Evolutionary conservation across 1,284 basidiomycete genomes (phyloP).

Genomic region (Boletus coffeatus): DNA sequence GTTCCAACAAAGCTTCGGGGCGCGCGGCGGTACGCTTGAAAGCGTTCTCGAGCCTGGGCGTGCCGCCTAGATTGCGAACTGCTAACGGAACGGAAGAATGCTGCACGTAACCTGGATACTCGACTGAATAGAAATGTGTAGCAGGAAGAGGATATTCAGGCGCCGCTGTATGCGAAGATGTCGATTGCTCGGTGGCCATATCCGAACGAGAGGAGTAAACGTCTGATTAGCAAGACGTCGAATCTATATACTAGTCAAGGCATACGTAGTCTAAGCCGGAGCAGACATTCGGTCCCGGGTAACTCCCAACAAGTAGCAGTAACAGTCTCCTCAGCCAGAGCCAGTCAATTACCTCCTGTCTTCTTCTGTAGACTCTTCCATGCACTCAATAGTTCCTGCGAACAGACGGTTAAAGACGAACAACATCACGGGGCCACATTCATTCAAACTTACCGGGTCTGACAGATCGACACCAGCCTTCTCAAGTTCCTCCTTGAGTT

Average conservation of each 20-base stretch:
- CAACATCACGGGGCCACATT: background rate
- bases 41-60: constrained; percentile 61
- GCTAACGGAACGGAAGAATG: constrained; percentile 58
- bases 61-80: constrained; percentile 63
- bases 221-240: constrained; percentile 9
- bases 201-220: background rate
- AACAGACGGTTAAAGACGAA: background rate
- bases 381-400: constrained; percentile 32
- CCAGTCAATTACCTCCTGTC: constrained; percentile 13
- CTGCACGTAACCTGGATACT: constrained; percentile 85
- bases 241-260: background rate
- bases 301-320: background rate
- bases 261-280: background rate
- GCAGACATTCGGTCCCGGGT: background rate
- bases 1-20: constrained; percentile 62
- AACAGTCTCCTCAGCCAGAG: background rate
- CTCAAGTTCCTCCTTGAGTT: constrained; percentile 46
- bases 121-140: constrained; percentile 70
- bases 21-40: constrained; percentile 62
- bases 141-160: constrained; percentile 50
- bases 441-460: constrained; percentile 33
- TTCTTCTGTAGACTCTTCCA: constrained; percentile 32
- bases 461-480: constrained; percentile 55
- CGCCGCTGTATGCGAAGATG: constrained; percentile 28
- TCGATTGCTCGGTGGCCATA: constrained; percentile 16